Base-by-base conservation (phyloP, 495 filamentous ascomycete species). In the Aspergillus coremiiformis region DNA sequence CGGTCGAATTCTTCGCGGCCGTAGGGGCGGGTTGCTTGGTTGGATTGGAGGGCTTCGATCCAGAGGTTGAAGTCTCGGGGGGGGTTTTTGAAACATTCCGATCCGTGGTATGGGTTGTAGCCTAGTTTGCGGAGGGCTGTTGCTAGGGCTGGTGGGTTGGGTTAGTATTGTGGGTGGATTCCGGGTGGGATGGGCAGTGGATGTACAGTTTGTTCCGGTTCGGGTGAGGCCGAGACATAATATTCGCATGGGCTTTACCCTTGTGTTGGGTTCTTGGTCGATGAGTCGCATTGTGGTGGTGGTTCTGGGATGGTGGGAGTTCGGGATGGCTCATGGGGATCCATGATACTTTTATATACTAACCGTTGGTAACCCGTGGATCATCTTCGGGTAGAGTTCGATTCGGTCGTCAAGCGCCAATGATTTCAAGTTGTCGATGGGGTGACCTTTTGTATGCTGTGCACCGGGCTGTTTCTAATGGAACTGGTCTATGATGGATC, bases 1-100 rank as follows among this genome's bases (percentile, higher is more conserved):
- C 49, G 49, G 33, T 51, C 49, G 49, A 51, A 51, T 43, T 51
- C 49, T 12, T 44, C 49, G 14, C 49, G 49, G 15, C 24, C 49
- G 27, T 51, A 51, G n/a, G n/a, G n/a, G 5, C 37, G 39, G 22
- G 15, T 14, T 8, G 10, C 23, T 9, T 17, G n/a, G 2, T 15
- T 15, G 24, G 23, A 1, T 17, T 15, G 11, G 15, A 51, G 19
- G n/a, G 49, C 49, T 39, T 51, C 49, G 23, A 51, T 51, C 49
- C 49, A 51, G 15, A 51, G 49, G 17, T 51, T 43, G 27, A 51
- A 51, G 49, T 43, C 39, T 22, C 49, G 39, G 7, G 49, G 49
- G 2, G 49, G 49, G 26, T 33, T 44, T 9, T 44, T 51, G 49
- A 51, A 51, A 17, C 49, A 44, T 44, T 51, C 49, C 4, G 39